Evolutionary conservation across 768 basidiomycete genomes (phyloP).

Genomic region (Pulveroboletus sp.): DNA sequence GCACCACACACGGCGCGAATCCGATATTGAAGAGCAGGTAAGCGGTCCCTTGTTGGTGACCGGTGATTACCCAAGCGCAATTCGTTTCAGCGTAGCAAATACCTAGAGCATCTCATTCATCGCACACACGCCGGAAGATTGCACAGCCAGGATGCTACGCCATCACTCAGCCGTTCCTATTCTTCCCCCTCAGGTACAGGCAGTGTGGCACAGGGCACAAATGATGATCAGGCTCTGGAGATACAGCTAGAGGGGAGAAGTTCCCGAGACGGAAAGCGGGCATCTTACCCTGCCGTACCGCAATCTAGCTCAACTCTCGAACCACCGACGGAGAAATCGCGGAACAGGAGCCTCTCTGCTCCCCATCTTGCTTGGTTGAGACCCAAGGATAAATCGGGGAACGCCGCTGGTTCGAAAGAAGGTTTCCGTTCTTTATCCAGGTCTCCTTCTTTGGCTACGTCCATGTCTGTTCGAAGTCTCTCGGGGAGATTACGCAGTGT

Average conservation of each 20-base stretch:
- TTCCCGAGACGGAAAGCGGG: conserved; percentile 17
- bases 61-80: conserved; percentile 5
- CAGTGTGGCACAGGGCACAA: not conserved
- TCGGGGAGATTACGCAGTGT: conserved; percentile 19
- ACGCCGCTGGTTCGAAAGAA: conserved; percentile 8
- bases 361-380: conserved; percentile 57
- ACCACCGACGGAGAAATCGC: conserved; percentile 24
- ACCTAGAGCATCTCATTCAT: conserved; percentile 67
- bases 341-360: conserved; percentile 53
- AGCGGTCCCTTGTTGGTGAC: conserved; percentile 7
- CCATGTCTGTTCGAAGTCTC: conserved; percentile 15
- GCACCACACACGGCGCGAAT: conserved; percentile 54
- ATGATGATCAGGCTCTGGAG: not conserved
- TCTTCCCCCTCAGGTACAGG: conserved; percentile 23
- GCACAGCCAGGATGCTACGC: conserved; percentile 72
- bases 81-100: conserved; percentile 55
- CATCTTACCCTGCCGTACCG: conserved; percentile 16
- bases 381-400: conserved; percentile 26
- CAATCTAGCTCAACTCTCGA: conserved; percentile 7
- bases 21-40: conserved; percentile 63
- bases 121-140: conserved; percentile 74
- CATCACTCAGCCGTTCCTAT: conserved; percentile 29
- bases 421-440: not conserved
- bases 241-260: not conserved
- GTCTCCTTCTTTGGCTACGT: conserved; percentile 11